Percentiles rank a stretch among this genome's conserved stretches.
phyloP scores from a whole-genome alignment of 176 grass and related monocot species.

The Lolium multiflorum region DNA sequence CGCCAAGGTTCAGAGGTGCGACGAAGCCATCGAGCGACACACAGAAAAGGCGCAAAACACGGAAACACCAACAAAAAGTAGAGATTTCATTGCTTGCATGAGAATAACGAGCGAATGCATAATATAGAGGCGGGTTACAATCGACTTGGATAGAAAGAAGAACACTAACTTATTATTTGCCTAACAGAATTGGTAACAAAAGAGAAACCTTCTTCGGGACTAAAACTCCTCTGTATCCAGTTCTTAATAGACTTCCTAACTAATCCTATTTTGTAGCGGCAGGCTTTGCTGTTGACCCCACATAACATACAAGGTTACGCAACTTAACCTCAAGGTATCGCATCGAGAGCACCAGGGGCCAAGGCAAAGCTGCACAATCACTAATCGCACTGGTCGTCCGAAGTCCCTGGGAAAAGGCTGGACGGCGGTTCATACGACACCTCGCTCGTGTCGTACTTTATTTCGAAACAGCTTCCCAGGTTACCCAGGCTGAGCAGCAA shows the following conservation, averaged over 20 bases:
- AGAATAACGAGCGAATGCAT: not conserved
- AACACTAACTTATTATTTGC: not conserved
- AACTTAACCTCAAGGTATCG: not conserved
- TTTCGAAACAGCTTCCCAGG: not conserved
- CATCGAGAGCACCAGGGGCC: not conserved
- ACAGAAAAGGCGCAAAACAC: too few species aligned
- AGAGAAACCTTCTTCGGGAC: not conserved
- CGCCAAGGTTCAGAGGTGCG: too few species aligned
- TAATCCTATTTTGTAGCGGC: not conserved
- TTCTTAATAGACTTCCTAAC: not conserved
- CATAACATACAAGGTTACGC: not conserved
- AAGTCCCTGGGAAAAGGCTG: constrained; percentile 20
- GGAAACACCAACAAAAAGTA: too few species aligned
- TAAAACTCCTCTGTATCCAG: not conserved
- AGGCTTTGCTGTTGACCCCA: not conserved
- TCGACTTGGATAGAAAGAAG: not conserved
- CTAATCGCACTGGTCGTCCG: not conserved
- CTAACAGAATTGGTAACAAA: not conserved
- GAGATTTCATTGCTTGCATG: too few species aligned
- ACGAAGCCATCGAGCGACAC: too few species aligned
- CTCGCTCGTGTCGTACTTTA: constrained; percentile 13
- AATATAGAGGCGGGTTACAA: not conserved
- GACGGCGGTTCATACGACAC: not conserved
- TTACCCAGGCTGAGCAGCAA: not conserved
- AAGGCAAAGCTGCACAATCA: not conserved